phyloP scores from a whole-genome alignment of 805 yeast species.

The Lipomyces starkeyi region DNA sequence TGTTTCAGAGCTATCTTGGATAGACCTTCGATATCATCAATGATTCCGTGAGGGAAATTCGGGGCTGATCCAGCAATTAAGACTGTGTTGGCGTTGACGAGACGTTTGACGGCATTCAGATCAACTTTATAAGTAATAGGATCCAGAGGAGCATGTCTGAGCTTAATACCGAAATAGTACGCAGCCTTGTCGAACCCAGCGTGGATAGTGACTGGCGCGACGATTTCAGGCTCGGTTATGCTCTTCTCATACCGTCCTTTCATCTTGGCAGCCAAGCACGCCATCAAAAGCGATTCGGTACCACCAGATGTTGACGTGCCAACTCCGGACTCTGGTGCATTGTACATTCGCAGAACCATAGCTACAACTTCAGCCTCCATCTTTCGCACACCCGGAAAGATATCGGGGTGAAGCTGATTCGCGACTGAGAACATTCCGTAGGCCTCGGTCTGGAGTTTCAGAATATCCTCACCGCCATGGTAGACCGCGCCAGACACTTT shows the following conservation, averaged over 20 bases:
- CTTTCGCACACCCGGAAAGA: conserved; percentile 93
- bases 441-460: conserved; percentile 75
- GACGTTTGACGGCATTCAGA: conserved; percentile 60
- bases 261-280: conserved; percentile 88
- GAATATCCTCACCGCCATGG: conserved; percentile 87
- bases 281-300: conserved; percentile 85
- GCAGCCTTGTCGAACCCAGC: conserved; percentile 96
- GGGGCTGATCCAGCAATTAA: conserved; percentile 93
- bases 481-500: conserved; percentile 94
- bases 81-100: conserved; percentile 80
- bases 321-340: conserved; percentile 75
- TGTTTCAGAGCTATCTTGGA: conserved; percentile 67
- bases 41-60: conserved; percentile 94
- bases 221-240: conserved; percentile 76
- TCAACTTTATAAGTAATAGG: conserved; percentile 72
- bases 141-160: conserved; percentile 80
- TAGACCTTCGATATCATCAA: conserved; percentile 82
- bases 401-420: conserved; percentile 96
- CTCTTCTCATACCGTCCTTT: conserved; percentile 61
- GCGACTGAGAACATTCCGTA: conserved; percentile 81
- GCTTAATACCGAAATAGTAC: conserved; percentile 82
- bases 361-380: conserved; percentile 96
- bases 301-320: conserved; percentile 95
- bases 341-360: conserved; percentile 74
- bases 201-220: conserved; percentile 88